Conservation (phyloP, 495 filamentous ascomycete species). For the Usnea hakonensis region DNA sequence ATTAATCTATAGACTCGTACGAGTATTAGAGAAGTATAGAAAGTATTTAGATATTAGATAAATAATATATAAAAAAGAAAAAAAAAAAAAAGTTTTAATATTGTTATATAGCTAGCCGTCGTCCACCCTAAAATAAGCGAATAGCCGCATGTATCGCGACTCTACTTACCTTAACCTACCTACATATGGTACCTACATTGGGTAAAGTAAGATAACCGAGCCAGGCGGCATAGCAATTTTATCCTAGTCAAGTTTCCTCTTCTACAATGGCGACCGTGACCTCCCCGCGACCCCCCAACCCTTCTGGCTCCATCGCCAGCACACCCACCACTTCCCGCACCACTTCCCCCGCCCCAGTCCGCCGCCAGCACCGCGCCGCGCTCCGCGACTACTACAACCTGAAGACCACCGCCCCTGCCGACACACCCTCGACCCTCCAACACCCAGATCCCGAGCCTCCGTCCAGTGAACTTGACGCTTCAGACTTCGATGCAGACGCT, state of each 20-base stretch:
- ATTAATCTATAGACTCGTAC: too few species aligned
- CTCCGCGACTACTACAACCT: slow-evolving; percentile 93
- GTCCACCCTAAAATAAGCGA: too few species aligned
- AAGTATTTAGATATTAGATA: too few species aligned
- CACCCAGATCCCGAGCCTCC: slow-evolving; percentile 14
- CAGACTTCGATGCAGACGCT: slow-evolving; percentile 32
- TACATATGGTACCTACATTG: too few species aligned
- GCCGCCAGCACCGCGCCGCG: slow-evolving; percentile 66
- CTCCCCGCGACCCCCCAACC: slow-evolving; percentile 60
- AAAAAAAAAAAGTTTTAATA: too few species aligned
- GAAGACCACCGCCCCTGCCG: slow-evolving; percentile 43
- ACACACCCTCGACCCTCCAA: slow-evolving; percentile 28
- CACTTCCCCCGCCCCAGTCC: slow-evolving; percentile 38
- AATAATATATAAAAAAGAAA: too few species aligned
- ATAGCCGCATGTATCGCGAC: not conserved
- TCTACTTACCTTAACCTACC: not conserved
- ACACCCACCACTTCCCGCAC: slow-evolving; percentile 42
- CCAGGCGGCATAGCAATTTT: not conserved
- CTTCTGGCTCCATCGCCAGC: slow-evolving; percentile 60
- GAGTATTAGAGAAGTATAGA: too few species aligned
- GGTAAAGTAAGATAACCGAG: too few species aligned
- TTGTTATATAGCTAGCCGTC: too few species aligned
- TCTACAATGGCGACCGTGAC: slow-evolving; percentile 68
- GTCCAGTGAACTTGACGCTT: slow-evolving; percentile 38
- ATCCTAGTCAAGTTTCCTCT: not conserved